Conservation (phyloP, 768 basidiomycete genomes). For the Hygrocybe punicea region DNA sequence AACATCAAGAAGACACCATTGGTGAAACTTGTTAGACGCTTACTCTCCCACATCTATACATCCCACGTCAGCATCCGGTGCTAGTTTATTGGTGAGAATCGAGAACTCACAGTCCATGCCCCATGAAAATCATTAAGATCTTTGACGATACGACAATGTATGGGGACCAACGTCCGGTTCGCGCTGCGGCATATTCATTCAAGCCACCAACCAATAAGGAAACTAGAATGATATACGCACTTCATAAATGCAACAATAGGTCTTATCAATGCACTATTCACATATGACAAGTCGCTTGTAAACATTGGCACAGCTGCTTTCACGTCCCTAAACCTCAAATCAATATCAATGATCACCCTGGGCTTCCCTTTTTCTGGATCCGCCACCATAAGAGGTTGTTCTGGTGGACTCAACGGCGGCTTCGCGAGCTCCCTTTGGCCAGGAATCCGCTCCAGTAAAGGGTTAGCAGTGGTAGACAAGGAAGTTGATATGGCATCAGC, state of each 20-base stretch:
- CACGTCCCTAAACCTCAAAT: constrained; percentile 89
- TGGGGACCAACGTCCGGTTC: constrained; percentile 90
- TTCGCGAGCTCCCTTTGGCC: constrained; percentile 85
- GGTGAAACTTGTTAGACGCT: constrained; percentile 24
- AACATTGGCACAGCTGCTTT: constrained; percentile 95
- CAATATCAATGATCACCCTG: constrained; percentile 81
- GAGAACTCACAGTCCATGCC: constrained; percentile 79
- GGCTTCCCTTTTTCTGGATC: constrained; percentile 37
- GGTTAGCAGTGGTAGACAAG: constrained; percentile 40
- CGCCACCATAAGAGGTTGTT: constrained; percentile 22
- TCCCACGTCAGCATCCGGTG: constrained; percentile 13
- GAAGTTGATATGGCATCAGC: constrained; percentile 81
- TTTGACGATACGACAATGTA: constrained; percentile 85
- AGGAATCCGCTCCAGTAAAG: constrained; percentile 59
- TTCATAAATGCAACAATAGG: constrained; percentile 99
- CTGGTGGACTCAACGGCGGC: constrained; percentile 77
- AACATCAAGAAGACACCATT: constrained; percentile 10
- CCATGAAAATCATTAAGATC: constrained; percentile 89
- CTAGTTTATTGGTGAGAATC: background rate
- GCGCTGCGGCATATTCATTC: constrained; percentile 49
- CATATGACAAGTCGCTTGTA: constrained; percentile 81
- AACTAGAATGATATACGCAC: constrained; percentile 43
- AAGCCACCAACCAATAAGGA: background rate
- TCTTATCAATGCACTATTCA: constrained; percentile 87
- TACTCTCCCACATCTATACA: constrained; percentile 87